Conservation (phyloP, 1,284 basidiomycete species). For the Porogramme epimiltina region DNA sequence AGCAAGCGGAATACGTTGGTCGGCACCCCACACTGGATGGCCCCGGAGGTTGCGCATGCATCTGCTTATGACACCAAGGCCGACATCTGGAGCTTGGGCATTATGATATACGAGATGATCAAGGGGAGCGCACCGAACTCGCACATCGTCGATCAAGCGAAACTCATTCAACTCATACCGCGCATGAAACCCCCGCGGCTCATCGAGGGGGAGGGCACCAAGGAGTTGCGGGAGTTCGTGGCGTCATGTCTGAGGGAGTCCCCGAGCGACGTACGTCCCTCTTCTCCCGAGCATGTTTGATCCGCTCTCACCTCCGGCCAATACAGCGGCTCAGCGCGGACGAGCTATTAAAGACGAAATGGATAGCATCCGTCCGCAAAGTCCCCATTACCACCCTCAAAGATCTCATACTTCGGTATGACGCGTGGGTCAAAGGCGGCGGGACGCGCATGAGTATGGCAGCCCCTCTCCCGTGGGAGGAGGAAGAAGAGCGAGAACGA, state of each 20-base stretch:
- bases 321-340: slow-evolving; percentile 84
- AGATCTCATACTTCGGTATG: slow-evolving; percentile 81
- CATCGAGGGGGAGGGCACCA: slow-evolving; percentile 76
- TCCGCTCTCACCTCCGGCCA: slow-evolving; percentile 13
- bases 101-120: slow-evolving; percentile 93
- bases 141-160: slow-evolving; percentile 80
- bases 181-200: slow-evolving; percentile 85
- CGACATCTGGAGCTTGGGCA: slow-evolving; percentile 96
- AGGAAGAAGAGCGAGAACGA: slow-evolving; percentile 53
- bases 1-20: slow-evolving; percentile 95
- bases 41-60: slow-evolving; percentile 92
- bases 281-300: not conserved
- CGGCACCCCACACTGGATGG: slow-evolving; percentile 99
- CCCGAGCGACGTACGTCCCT: slow-evolving; percentile 67
- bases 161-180: slow-evolving; percentile 91
- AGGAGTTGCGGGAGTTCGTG: slow-evolving; percentile 90
- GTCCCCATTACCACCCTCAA: slow-evolving; percentile 73
- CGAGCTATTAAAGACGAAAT: slow-evolving; percentile 88
- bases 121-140: slow-evolving; percentile 93
- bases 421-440: slow-evolving; percentile 77
- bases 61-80: slow-evolving; percentile 93
- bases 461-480: slow-evolving; percentile 72
- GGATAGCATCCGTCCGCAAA: slow-evolving; percentile 85
- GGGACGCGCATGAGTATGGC: slow-evolving; percentile 83
- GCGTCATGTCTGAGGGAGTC: slow-evolving; percentile 84